These are phyloP conservation scores for Carex littledalei DNA, from an alignment of 176 grass and related monocot species.

Conservation along the genomic window DNA sequence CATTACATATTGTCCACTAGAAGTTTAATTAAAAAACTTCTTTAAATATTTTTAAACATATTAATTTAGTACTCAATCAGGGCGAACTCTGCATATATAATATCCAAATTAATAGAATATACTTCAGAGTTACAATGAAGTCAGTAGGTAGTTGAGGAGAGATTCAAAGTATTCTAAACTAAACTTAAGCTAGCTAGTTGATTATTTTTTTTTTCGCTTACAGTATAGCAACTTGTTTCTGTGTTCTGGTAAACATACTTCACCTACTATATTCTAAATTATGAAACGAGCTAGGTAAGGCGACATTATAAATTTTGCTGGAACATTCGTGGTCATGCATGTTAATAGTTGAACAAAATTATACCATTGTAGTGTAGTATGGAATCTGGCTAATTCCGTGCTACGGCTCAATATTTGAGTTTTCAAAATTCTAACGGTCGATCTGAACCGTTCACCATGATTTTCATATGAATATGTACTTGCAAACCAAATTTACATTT, in stretches of 20 bases:
- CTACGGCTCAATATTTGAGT: too few species aligned
- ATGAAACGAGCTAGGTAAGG: neutral
- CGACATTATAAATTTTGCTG: neutral
- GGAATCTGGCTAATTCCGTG: too few species aligned
- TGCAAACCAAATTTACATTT: too few species aligned
- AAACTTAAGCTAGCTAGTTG: neutral
- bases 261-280: neutral
- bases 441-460: too few species aligned
- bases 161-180: neutral
- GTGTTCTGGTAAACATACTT: neutral
- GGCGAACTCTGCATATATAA: neutral
- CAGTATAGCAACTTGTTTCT: neutral
- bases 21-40: too few species aligned
- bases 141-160: neutral
- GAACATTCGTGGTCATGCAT: neutral
- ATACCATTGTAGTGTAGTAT: neutral
- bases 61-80: neutral
- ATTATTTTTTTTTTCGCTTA: neutral
- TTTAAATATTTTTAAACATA: too few species aligned
- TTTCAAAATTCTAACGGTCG: too few species aligned
- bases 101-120: neutral
- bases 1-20: too few species aligned
- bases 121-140: neutral
- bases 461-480: too few species aligned
- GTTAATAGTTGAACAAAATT: neutral